phyloP scores from a whole-genome alignment of 331 rosid genomes.

The Rosa hybrid region DNA sequence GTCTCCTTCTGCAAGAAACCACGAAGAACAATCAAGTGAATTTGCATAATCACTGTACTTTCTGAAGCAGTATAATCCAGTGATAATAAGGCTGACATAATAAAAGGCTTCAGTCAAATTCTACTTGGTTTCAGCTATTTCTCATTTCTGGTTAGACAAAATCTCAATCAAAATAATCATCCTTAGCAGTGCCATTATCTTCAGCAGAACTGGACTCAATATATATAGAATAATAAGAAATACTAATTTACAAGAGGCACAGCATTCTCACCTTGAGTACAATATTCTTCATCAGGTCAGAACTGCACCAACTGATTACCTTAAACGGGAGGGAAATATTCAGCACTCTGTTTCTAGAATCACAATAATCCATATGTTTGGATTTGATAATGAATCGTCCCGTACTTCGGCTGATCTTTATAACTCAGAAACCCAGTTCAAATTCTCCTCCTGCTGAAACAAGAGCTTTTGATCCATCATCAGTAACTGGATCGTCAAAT shows the following conservation, averaged over 20 bases:
- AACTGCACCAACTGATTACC: slow-evolving; percentile 14
- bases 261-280: slow-evolving; percentile 34
- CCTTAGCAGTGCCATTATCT: neutral
- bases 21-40: neutral
- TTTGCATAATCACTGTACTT: neutral
- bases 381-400: slow-evolving; percentile 23
- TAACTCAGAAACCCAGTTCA: slow-evolving; percentile 49
- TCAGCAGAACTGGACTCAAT: neutral
- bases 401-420: neutral
- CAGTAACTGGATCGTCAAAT: neutral
- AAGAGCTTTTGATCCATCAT: slow-evolving; percentile 4
- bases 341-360: neutral
- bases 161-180: neutral
- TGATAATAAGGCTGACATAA: neutral
- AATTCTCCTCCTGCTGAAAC: slow-evolving; percentile 41
- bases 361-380: neutral
- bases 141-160: neutral
- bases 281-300: neutral
- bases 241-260: neutral
- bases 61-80: neutral
- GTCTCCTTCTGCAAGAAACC: neutral
- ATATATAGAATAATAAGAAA: too few species aligned
- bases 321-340: slow-evolving; percentile 19
- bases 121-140: neutral
- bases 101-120: neutral